These are phyloP conservation scores for Tylopilus cervinicoccineus DNA, from an alignment of 768 basidiomycete species.

Conservation along the genomic window DNA sequence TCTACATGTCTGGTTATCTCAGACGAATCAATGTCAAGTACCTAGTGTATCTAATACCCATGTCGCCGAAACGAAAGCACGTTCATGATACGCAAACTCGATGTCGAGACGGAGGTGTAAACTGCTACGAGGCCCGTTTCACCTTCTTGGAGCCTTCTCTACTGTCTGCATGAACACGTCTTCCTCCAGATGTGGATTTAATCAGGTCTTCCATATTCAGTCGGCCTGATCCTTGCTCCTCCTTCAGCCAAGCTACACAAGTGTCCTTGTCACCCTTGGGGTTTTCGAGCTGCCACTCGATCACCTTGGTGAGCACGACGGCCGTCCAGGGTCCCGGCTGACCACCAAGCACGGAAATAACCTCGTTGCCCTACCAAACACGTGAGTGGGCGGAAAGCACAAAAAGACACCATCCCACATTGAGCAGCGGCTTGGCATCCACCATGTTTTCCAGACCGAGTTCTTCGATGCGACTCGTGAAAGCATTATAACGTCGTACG, in stretches of 20 bases:
- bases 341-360: constrained; percentile 49
- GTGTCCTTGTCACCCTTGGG: constrained; percentile 62
- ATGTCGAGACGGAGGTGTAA: neutral
- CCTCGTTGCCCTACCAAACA: constrained; percentile 61
- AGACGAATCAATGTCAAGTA: constrained; percentile 7
- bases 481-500: constrained; percentile 61
- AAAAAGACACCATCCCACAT: constrained; percentile 48
- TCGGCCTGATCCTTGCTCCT: constrained; percentile 47
- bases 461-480: constrained; percentile 56
- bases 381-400: neutral
- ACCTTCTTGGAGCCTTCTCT: constrained; percentile 28
- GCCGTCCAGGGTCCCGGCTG: constrained; percentile 72
- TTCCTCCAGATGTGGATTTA: constrained; percentile 17
- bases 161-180: constrained; percentile 21
- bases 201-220: constrained; percentile 33
- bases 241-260: constrained; percentile 65
- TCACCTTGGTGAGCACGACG: constrained; percentile 55
- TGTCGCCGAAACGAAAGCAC: constrained; percentile 2
- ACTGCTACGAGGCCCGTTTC: constrained; percentile 21
- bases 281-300: constrained; percentile 85
- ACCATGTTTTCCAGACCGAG: constrained; percentile 56
- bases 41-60: constrained; percentile 21
- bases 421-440: constrained; percentile 70
- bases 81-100: neutral
- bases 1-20: constrained; percentile 6